These are phyloP conservation scores for Phoma sp. DNA, from an alignment of 2,329 filamentous ascomycete species.

Conservation along the genomic window DNA sequence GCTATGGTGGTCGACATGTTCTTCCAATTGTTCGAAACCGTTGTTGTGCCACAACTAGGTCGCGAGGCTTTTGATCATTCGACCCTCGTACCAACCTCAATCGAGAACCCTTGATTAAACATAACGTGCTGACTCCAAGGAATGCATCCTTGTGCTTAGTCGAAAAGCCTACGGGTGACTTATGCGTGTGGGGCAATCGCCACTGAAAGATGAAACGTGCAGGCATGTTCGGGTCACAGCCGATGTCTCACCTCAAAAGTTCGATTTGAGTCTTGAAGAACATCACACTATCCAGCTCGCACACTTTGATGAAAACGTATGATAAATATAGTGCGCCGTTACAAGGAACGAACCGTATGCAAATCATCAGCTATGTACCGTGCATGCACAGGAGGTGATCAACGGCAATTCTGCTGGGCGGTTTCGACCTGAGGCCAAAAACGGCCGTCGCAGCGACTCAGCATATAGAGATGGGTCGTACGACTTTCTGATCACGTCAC, in stretches of 20 bases:
- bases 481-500: background rate
- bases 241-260: slow-evolving; percentile 17
- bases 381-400: background rate
- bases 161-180: background rate
- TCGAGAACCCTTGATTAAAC: background rate
- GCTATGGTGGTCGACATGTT: background rate
- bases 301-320: no score
- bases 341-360: background rate
- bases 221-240: slow-evolving; percentile 7
- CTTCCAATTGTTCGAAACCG: slow-evolving; percentile 26
- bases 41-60: slow-evolving; percentile 29
- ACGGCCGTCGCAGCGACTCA: background rate
- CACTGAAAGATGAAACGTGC: slow-evolving; percentile 29
- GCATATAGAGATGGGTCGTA: background rate
- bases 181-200: slow-evolving; percentile 14
- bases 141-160: slow-evolving; percentile 1
- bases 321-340: background rate
- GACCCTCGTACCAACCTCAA: slow-evolving; percentile 28
- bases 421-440: background rate
- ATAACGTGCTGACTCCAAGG: background rate
- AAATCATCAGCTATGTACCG: background rate
- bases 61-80: slow-evolving; percentile 30
- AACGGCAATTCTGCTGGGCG: background rate
- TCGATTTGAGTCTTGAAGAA: background rate
- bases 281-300: background rate